Evolutionary conservation across 805 yeast genomes (phyloP), one percentile per base, ranked within the genome.

Genomic region (Monosporozyma solicola): DNA sequence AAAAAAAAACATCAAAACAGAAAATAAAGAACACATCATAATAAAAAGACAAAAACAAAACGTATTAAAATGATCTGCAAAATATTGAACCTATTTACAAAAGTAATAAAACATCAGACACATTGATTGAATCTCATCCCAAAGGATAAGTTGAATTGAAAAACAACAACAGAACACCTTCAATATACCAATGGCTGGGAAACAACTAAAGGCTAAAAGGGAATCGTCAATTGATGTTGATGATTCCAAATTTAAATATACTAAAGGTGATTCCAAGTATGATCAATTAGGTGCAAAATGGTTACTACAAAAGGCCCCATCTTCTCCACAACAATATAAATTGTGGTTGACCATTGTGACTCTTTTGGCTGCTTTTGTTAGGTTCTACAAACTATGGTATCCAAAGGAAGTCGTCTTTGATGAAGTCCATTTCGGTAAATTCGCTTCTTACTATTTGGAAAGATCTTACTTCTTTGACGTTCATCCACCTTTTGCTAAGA

Each of bases 401-500:
- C 95, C 95, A 2, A 74, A 76, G 55, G 84, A 84, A 66, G 95
- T 87, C 54, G 94, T 87, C 2, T 87, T 87, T 61, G 95, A 87
- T 70, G 95, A 87, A 65, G 94, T 85, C 22, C 95, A 87, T 68
- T 87, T 87, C 62, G 95, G 95, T 39, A 86, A 86, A 62, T 86
- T 86, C 67, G 92, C 92, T 7, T 80, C 89, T 1, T 85, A 86
- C 70, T 92, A 92, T 69, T 72, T 92, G 55, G 87, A 92, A 69
- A 78, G 96, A 57, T 85, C 96, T 0, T 94, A 87, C 69, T 94
- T 89, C 69, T 94, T 94, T 64, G 99, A 94, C 71, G 82, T 94
- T 51, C 99, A 94, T 72, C 99, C 99, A 9, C 99, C 99, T 24
- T 88, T 94, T 70, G 99, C 96, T 52, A 94, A 94, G 69, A 76